These are phyloP conservation scores for Verticillium albo-atrum DNA, from an alignment of 2,329 filamentous ascomycete genomes.

Conservation along the genomic window DNA sequence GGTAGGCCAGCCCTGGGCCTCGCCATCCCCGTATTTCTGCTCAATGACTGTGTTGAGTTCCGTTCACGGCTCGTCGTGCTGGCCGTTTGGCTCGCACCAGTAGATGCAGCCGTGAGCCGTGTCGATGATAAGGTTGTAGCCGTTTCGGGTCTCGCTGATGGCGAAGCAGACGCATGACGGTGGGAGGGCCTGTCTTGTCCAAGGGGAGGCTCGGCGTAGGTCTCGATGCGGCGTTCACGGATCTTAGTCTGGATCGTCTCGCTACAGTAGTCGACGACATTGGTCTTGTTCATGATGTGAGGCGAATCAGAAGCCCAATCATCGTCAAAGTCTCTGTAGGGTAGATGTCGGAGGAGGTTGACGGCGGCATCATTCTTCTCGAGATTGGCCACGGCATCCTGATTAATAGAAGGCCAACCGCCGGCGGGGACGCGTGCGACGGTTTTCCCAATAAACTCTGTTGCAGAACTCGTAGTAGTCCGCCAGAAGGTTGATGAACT, in stretches of 20 bases:
- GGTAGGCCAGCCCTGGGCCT: background rate
- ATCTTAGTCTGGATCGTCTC: conserved; percentile 3
- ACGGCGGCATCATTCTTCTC: conserved; percentile 7
- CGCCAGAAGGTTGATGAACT: conserved; percentile 13
- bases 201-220: background rate
- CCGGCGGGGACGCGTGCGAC: conserved; percentile 2
- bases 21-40: background rate
- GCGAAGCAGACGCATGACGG: conserved; percentile 10
- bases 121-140: conserved; percentile 10
- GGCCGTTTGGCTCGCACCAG: conserved; percentile 7
- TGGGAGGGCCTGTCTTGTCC: background rate
- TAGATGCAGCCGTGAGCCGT: conserved; percentile 11
- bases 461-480: conserved; percentile 15
- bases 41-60: conserved; percentile 1
- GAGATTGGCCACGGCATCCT: conserved; percentile 6
- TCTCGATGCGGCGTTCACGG: background rate
- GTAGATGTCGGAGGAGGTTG: conserved; percentile 10
- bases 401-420: conserved; percentile 11
- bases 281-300: conserved; percentile 2
- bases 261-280: conserved; percentile 3
- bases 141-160: background rate
- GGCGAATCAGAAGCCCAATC: background rate
- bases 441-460: conserved; percentile 10
- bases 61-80: conserved; percentile 4
- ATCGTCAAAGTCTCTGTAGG: conserved; percentile 6